These are phyloP conservation scores for Pyrenula massariospora DNA, from an alignment of 495 filamentous ascomycete genomes.

Conservation along the genomic window DNA sequence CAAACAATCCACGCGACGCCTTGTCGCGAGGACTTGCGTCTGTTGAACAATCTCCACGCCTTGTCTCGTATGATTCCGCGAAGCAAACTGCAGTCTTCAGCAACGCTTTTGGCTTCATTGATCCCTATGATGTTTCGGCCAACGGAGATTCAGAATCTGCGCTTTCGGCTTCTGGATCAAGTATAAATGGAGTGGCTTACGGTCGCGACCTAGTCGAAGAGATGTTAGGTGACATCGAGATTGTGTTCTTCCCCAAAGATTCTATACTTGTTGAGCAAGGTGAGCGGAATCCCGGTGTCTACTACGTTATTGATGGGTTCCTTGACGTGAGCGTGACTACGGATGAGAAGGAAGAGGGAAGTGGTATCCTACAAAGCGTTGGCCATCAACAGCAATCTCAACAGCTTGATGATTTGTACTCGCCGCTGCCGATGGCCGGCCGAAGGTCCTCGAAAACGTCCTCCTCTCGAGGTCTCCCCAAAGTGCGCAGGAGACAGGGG, in stretches of 20 bases:
- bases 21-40: conserved; percentile 55
- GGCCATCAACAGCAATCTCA: conserved; percentile 5
- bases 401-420: conserved; percentile 31
- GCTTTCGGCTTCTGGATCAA: conserved; percentile 51
- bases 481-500: conserved; percentile 35
- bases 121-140: conserved; percentile 68
- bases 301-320: conserved; percentile 97
- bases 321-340: conserved; percentile 75
- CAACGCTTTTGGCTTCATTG: conserved; percentile 92
- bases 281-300: conserved; percentile 87
- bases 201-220: conserved; percentile 53
- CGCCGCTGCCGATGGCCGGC: conserved; percentile 34
- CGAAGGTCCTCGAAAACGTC: conserved; percentile 32
- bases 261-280: conserved; percentile 96
- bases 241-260: conserved; percentile 91
- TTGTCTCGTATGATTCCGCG: conserved; percentile 76
- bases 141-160: conserved; percentile 85
- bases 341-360: conserved; percentile 36
- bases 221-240: conserved; percentile 84
- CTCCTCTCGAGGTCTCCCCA: conserved; percentile 19
- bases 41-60: conserved; percentile 68
- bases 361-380: conserved; percentile 20
- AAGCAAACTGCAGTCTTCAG: conserved; percentile 75
- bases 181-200: conserved; percentile 40
- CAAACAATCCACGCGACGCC: conserved; percentile 44